Evolutionary conservation across 2,329 filamentous ascomycete species (phyloP), one percentile per base, ranked within the genome.

Genomic region (Aspergillus sp.): DNA sequence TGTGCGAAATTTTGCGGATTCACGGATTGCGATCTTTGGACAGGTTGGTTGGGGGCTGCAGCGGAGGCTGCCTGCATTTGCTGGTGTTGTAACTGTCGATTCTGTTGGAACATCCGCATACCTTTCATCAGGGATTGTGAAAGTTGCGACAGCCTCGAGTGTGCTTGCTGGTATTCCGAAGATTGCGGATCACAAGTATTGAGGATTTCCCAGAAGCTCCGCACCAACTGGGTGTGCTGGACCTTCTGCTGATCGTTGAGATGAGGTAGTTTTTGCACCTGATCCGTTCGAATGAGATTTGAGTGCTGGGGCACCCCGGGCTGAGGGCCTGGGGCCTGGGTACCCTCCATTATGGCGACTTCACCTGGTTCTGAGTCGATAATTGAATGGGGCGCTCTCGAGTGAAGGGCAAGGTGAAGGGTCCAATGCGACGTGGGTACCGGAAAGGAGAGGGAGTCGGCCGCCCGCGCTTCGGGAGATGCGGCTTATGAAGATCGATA

Each of bases 201-300:
- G 51, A 83, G 74, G 33, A 78, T 70, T 30, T 79, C 77, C 83
- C 83, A 87, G 50, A 84, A 76, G 59, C 76, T 79, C 56, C 78
- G 76, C 60, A 87, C 79, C 19, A 81, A 75, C 49, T 78, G 73
- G 57, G 80, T 81, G 66, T 85, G 85, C 62, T 83, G 79, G 45
- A 77, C 71, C 72, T 86, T 86, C 64, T 83, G 79, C 49, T 80
- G 73, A 8, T 83, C 80, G 59, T 73, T 80, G 30, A 87, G 74
- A 68, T 80, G 76, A 5, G 81, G 80, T 5, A 85, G 74, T 57
- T 77, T 77, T 59, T 79, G 77, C 51, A 85, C 81, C 59, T 83
- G 79, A 56, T 81, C 78, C 30, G 81, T 80, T 45, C 77, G 77
- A 63, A 84, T 82, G 49, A 82, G 67, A 54, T 77, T 75, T 5